phyloP scores from a whole-genome alignment of 495 filamentous ascomycete genomes.

The Penicillium longicatenatum region DNA sequence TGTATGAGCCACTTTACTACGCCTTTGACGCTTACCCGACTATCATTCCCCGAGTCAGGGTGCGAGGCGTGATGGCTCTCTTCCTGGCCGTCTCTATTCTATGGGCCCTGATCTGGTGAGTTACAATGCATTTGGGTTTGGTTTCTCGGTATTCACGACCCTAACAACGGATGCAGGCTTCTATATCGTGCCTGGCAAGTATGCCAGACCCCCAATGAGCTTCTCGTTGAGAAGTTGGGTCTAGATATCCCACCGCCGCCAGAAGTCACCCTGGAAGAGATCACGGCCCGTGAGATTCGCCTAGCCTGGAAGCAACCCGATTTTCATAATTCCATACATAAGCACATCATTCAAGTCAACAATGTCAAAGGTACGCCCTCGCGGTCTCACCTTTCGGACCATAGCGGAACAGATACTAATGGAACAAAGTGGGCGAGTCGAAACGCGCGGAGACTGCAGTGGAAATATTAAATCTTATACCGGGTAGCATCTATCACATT shows the following conservation, averaged over 20 bases:
- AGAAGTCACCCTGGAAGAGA: constrained; percentile 87
- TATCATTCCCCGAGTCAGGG: constrained; percentile 50
- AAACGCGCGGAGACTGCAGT: constrained; percentile 84
- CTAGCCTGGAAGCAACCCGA: constrained; percentile 87
- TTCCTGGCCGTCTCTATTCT: constrained; percentile 52
- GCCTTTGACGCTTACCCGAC: constrained; percentile 52
- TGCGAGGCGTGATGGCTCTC: constrained; percentile 53
- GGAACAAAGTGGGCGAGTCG: constrained; percentile 76
- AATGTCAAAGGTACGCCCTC: constrained; percentile 71
- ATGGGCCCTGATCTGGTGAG: constrained; percentile 55
- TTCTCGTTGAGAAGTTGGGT: constrained; percentile 85
- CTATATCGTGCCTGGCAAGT: constrained; percentile 81
- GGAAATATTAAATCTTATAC: constrained; percentile 80
- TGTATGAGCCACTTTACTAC: constrained; percentile 52
- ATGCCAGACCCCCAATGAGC: constrained; percentile 83
- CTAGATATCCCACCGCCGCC: constrained; percentile 91
- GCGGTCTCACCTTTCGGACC: neutral
- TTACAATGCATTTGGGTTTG: constrained; percentile 6
- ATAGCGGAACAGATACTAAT: constrained; percentile 13
- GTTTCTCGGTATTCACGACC: neutral
- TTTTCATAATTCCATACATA: constrained; percentile 73
- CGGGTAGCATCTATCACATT: constrained; percentile 86
- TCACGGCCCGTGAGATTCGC: constrained; percentile 82
- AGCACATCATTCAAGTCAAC: constrained; percentile 91
- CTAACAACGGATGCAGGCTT: constrained; percentile 56